Evolutionary conservation across 1,284 basidiomycete genomes (phyloP).

Genomic region (Heliocybe sulcata): DNA sequence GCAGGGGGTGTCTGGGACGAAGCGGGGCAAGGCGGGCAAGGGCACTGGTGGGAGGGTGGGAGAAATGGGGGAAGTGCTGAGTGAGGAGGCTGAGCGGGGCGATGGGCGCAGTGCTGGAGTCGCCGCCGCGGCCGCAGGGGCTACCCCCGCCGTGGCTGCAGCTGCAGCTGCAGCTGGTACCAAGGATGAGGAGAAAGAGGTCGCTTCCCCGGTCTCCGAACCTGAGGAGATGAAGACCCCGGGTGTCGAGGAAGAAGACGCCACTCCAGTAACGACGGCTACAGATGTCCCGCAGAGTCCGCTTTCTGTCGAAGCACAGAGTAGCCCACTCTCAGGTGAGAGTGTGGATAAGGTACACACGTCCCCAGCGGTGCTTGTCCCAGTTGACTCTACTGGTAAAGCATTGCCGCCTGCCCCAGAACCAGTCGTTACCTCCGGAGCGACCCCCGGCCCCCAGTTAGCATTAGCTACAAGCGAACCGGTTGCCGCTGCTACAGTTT

Average conservation of each 20-base stretch:
- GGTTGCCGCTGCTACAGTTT: constrained; percentile 10
- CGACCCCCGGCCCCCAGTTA: constrained; percentile 29
- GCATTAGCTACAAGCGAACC: constrained; percentile 20
- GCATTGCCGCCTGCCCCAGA: constrained; percentile 24
- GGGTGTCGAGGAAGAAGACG: constrained; percentile 3
- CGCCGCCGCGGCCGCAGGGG: no score
- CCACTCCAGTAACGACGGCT: not conserved
- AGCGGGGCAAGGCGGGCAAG: constrained; percentile 21
- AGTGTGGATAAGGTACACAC: not conserved
- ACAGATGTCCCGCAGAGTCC: constrained; percentile 6
- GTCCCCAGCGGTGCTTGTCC: not conserved
- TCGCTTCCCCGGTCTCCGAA: no score
- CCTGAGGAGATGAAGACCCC: not conserved
- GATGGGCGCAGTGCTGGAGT: constrained; percentile 4
- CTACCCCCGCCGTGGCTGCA: no score
- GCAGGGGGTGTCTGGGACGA: constrained; percentile 12
- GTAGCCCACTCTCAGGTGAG: constrained; percentile 2
- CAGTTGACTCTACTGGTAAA: constrained; percentile 4
- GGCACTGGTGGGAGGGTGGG: constrained; percentile 38
- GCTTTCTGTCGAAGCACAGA: not conserved
- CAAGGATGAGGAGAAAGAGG: no score
- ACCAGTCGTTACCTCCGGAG: constrained; percentile 25
- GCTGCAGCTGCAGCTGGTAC: no score
- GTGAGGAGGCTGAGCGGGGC: constrained; percentile 35
- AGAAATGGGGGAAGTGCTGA: constrained; percentile 59